Conservation (phyloP, 139 green algal species). For the Auxenochlorella pyrenoidosa region DNA sequence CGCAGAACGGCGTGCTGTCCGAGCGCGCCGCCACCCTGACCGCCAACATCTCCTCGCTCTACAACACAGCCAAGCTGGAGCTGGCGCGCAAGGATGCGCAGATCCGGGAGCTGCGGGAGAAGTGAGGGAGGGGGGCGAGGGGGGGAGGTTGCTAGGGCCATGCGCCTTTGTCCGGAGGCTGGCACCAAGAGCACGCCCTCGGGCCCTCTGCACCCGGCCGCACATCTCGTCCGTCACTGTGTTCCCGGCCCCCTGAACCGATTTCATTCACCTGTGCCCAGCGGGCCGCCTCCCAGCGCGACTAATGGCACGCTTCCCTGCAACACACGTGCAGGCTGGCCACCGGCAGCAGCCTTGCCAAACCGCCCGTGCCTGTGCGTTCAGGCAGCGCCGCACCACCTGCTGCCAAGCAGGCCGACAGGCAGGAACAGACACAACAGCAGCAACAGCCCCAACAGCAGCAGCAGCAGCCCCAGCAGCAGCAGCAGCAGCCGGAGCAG, state of each 20-base stretch:
- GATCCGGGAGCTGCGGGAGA: slow-evolving; percentile 60
- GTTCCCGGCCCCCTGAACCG: too few species aligned
- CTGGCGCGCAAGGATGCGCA: slow-evolving; percentile 67
- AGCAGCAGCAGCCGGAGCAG: neutral
- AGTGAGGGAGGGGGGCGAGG: slow-evolving; percentile 6
- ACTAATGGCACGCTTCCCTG: neutral
- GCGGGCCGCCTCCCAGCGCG: too few species aligned
- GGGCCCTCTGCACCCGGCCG: too few species aligned
- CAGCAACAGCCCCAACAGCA: neutral
- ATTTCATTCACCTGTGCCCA: too few species aligned
- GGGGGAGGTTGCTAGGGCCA: too few species aligned
- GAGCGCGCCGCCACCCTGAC: slow-evolving; percentile 54
- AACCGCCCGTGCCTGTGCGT: neutral
- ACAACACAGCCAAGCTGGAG: slow-evolving; percentile 80
- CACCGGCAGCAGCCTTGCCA: neutral
- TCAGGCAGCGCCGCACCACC: neutral
- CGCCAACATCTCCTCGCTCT: slow-evolving; percentile 76
- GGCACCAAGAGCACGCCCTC: too few species aligned
- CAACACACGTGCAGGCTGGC: neutral
- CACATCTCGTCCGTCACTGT: too few species aligned
- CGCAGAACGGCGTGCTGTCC: slow-evolving; percentile 55
- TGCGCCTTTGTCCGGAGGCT: too few species aligned
- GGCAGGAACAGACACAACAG: neutral
- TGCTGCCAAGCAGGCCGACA: neutral
- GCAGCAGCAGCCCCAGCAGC: neutral